Evolutionary conservation across 495 filamentous ascomycete genomes (phyloP), one percentile per base, ranked within the genome.

Genomic region (Neurospora sp.): DNA sequence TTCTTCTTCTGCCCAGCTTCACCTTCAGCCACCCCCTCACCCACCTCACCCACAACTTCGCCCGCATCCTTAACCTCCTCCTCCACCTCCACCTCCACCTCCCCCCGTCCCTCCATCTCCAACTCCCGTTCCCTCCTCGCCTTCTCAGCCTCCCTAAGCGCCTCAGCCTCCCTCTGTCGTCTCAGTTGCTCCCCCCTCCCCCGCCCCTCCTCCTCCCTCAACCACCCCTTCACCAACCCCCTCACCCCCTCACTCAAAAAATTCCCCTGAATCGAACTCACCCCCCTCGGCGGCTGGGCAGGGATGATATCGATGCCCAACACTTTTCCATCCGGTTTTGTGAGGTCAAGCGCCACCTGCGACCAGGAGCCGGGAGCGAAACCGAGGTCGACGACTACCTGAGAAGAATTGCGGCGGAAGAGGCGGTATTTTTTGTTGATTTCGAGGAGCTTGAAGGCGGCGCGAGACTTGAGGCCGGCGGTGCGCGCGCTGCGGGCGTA

Each of bases 281-380:
- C 93, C 3, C 96, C 96, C 78, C 86, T 89, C 0, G 95, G 94
- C 17, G 96, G 96, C 80, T 93, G 90, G 0, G 94, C 92, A 17
- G 96, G 96, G 68, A 98, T 93, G 35, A 98, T 87, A 78, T 99
- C 96, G 76, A 99, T 93, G 8, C 96, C 96, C 20, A 99, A 79
- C 14, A 99, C 89, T 31, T 90, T 87, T 0, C 96, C 95, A 59
- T 86, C 79, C 0, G 96, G 95, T 70, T 86, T 82, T 3, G 92
- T 96, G 7, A 88, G 87, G 71, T 90, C 90, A 3, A 92, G 83
- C 8, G 96, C 96, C n/a, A 98, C 94, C 91, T 99, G 94, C 44
- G 93, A 97, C 96, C 96, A 99, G 27, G 89, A 91, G 0, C 96
- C 96, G 17, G 96, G 96, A 6, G 96, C 96, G 83, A 92, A 99